Evolutionary conservation across 2,329 filamentous ascomycete species (phyloP).

Genomic region (Coniochaeta sp.): DNA sequence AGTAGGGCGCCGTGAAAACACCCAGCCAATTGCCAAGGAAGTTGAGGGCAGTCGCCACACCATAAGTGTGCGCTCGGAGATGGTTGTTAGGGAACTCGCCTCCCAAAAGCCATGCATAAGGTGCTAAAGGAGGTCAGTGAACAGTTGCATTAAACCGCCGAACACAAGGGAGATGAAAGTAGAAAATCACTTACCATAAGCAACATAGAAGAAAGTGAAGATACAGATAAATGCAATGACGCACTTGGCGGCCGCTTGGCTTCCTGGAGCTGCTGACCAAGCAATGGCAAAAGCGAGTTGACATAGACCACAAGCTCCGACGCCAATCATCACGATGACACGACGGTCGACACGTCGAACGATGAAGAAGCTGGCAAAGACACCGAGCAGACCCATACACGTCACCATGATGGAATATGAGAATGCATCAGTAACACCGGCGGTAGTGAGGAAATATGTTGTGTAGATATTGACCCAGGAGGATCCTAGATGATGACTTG

Average conservation of each 20-base stretch:
- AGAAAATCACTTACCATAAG: neutral
- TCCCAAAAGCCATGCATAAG: conserved; percentile 30
- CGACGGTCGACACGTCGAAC: conserved; percentile 22
- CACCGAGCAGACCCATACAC: conserved; percentile 23
- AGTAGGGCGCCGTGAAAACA: conserved; percentile 31
- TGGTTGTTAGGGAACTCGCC: conserved; percentile 30
- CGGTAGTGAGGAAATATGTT: conserved; percentile 23
- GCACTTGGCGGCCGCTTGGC: conserved; percentile 15
- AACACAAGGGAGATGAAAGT: neutral
- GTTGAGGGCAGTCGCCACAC: conserved; percentile 27
- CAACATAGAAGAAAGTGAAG: conserved; percentile 23
- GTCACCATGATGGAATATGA: conserved; percentile 25
- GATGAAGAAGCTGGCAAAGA: conserved; percentile 20
- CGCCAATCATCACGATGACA: conserved; percentile 20
- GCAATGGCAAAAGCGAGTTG: conserved; percentile 23
- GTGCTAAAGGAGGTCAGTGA: conserved; percentile 11
- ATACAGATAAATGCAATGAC: conserved; percentile 23
- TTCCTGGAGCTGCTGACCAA: conserved; percentile 19
- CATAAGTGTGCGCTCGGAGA: conserved; percentile 29
- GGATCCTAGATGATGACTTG: conserved; percentile 13
- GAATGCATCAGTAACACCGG: conserved; percentile 23
- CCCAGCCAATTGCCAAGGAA: conserved; percentile 31
- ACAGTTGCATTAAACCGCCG: neutral
- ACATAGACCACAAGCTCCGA: conserved; percentile 21
- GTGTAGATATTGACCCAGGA: conserved; percentile 23